phyloP scores from a whole-genome alignment of 2,329 filamentous ascomycete genomes.

The Apiospora sp. region DNA sequence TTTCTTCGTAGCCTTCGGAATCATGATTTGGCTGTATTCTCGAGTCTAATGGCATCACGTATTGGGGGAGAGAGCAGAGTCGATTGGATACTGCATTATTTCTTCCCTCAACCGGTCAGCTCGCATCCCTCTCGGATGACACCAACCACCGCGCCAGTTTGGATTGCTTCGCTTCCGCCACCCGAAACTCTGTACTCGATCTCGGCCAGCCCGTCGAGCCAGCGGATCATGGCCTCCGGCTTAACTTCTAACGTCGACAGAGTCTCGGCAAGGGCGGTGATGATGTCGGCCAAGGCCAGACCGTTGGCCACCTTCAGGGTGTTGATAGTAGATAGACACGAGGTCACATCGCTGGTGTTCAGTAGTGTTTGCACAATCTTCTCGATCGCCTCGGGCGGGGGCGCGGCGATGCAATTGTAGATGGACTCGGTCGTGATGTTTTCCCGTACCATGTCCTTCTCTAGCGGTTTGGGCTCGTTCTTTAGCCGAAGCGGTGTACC shows the following conservation, averaged over 20 bases:
- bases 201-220: constrained; percentile 90
- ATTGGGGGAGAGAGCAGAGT: not conserved
- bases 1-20: not conserved
- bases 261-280: constrained; percentile 86
- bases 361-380: constrained; percentile 86
- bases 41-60: not conserved
- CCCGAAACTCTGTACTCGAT: constrained; percentile 91
- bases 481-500: constrained; percentile 69
- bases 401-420: constrained; percentile 96
- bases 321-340: constrained; percentile 87
- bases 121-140: constrained; percentile 88
- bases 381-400: constrained; percentile 86
- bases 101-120: constrained; percentile 53
- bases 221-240: constrained; percentile 85
- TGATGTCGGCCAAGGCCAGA: constrained; percentile 90
- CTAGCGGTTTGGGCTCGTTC: constrained; percentile 64
- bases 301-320: constrained; percentile 86
- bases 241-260: constrained; percentile 83
- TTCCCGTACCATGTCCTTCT: constrained; percentile 76
- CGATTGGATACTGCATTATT: not conserved
- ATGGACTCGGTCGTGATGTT: constrained; percentile 89
- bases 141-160: constrained; percentile 92
- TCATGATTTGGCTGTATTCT: not conserved
- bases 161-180: constrained; percentile 85
- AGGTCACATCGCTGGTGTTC: constrained; percentile 85